Percentiles rank a stretch among this genome's conserved stretches.
phyloP scores from a whole-genome alignment of 2,329 filamentous ascomycete species.

The Diaporthe ampelina region DNA sequence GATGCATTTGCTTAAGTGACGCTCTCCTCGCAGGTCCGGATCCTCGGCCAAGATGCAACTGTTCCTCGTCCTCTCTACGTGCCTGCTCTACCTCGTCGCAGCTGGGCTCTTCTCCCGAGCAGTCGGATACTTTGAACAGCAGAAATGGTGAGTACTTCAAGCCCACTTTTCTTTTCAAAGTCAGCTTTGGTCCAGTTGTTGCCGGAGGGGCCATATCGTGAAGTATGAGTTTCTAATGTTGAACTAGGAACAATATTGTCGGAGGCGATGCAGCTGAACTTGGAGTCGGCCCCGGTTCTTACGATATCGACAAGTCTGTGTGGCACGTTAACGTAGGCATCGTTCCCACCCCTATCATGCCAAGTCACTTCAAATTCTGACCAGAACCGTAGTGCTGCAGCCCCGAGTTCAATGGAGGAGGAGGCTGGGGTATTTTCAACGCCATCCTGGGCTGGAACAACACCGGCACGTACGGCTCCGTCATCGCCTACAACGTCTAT shows the following conservation, averaged over 20 bases:
- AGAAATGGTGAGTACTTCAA: constrained; percentile 68
- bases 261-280: constrained; percentile 71
- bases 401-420: constrained; percentile 73
- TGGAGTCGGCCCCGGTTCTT: constrained; percentile 74
- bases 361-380: neutral
- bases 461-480: constrained; percentile 76
- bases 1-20: neutral
- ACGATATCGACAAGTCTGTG: constrained; percentile 75
- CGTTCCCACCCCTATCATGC: neutral
- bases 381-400: constrained; percentile 71
- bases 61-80: constrained; percentile 87
- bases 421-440: constrained; percentile 82
- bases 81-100: constrained; percentile 86
- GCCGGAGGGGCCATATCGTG: neutral
- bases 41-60: constrained; percentile 76
- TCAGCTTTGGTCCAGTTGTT: too few species aligned
- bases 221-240: neutral
- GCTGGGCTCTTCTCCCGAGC: constrained; percentile 84
- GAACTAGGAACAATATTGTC: constrained; percentile 48
- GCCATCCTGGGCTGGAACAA: constrained; percentile 79
- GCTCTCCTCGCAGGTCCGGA: constrained; percentile 62
- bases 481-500: constrained; percentile 78
- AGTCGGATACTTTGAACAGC: constrained; percentile 80
- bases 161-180: constrained; percentile 72
- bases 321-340: constrained; percentile 76